Conservation (phyloP, 257 asterid species). For the Solanum neorickii region DNA sequence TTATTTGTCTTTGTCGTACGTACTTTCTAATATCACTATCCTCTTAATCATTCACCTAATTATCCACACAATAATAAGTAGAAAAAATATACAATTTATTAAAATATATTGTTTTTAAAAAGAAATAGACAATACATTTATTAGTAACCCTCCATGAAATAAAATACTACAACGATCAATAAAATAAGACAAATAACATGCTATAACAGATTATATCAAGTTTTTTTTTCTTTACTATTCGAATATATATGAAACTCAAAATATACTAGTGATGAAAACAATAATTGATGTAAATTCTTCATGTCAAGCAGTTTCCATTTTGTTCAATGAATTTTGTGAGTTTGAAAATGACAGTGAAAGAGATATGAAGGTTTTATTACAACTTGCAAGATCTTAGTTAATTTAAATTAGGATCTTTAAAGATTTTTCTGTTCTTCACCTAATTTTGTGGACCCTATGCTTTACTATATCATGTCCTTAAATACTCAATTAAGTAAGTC, state of each 20-base stretch:
- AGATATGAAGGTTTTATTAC: not conserved
- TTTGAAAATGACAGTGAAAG: constrained; percentile 7
- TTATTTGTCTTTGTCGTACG: not conserved
- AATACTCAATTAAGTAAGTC: not conserved
- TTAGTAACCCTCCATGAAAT: not conserved
- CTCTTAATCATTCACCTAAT: not conserved
- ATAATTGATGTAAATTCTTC: not conserved
- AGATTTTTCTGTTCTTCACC: not conserved
- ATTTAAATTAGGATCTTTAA: not conserved
- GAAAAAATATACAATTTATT: not conserved
- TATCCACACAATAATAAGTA: not conserved
- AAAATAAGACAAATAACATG: not conserved
- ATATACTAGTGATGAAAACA: not conserved
- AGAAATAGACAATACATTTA: not conserved
- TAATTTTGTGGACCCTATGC: not conserved
- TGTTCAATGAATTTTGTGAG: not conserved
- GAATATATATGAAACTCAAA: not conserved
- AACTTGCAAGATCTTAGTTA: constrained; percentile 1
- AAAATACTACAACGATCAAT: not conserved
- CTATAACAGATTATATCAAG: not conserved
- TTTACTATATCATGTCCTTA: not conserved
- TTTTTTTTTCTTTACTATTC: not conserved
- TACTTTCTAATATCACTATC: not conserved
- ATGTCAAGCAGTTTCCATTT: constrained; percentile 22
- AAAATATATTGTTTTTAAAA: no score